Evolutionary conservation across 2,329 filamentous ascomycete genomes (phyloP).

Genomic region (Rhinocladiella mackenziei): DNA sequence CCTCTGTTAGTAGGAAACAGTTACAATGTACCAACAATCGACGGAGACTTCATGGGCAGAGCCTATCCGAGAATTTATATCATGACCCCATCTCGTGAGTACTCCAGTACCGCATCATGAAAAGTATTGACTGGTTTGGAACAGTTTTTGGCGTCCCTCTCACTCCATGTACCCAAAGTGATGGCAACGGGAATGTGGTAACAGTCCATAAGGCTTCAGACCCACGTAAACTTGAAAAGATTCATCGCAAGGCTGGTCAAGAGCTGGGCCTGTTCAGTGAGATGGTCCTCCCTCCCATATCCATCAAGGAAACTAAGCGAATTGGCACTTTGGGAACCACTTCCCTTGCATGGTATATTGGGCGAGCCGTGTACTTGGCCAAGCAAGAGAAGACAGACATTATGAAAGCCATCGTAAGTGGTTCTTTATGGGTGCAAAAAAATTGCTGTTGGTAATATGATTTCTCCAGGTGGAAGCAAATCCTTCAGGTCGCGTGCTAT

Average conservation of each 20-base stretch:
- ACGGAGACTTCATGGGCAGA: slow-evolving; percentile 45
- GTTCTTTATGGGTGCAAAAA: background rate
- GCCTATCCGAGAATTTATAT: slow-evolving; percentile 10
- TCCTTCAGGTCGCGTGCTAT: slow-evolving; percentile 37
- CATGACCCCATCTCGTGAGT: slow-evolving; percentile 3
- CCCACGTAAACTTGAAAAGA: slow-evolving; percentile 37
- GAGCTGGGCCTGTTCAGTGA: slow-evolving; percentile 34
- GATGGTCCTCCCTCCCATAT: slow-evolving; percentile 40
- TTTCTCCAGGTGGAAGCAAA: slow-evolving; percentile 28
- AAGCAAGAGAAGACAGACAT: slow-evolving; percentile 33
- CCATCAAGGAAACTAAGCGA: slow-evolving; percentile 34
- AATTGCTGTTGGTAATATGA: background rate
- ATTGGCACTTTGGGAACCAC: slow-evolving; percentile 38
- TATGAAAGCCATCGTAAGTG: slow-evolving; percentile 42
- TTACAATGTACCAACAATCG: slow-evolving; percentile 36
- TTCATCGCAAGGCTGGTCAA: slow-evolving; percentile 27
- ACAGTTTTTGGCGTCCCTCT: slow-evolving; percentile 13
- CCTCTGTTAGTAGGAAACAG: slow-evolving; percentile 50
- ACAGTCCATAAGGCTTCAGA: slow-evolving; percentile 39
- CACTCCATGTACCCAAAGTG: slow-evolving; percentile 30
- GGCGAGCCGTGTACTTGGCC: slow-evolving; percentile 30
- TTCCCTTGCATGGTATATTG: slow-evolving; percentile 34
- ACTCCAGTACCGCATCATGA: background rate
- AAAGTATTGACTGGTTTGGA: background rate
- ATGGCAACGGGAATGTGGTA: slow-evolving; percentile 41